Conservation (phyloP, 2,329 filamentous ascomycete species). For the Chrysoporthe cubensis region DNA sequence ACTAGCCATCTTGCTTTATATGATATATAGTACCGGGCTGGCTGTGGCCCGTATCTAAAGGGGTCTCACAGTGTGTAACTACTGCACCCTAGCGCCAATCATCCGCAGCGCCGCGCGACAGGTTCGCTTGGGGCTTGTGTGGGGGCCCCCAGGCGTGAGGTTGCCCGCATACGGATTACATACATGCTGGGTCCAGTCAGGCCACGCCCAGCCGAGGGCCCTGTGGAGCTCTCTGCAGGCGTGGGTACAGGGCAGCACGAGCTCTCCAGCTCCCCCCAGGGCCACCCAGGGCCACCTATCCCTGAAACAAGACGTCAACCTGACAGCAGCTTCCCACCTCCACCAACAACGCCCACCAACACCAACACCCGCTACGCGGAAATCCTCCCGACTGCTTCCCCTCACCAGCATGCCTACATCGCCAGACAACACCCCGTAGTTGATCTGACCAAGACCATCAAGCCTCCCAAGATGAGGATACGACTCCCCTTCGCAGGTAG, state of each 20-base stretch:
- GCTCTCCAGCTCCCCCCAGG: background rate
- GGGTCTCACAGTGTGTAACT: background rate
- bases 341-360: background rate
- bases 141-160: background rate
- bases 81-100: background rate
- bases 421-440: background rate
- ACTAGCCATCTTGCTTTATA: too few relatives aligned
- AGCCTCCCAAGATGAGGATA: conserved; percentile 69
- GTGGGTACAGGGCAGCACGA: background rate
- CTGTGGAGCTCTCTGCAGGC: conserved; percentile 11
- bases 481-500: conserved; percentile 86
- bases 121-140: conserved; percentile 2
- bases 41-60: too few relatives aligned
- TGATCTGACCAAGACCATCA: background rate
- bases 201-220: background rate
- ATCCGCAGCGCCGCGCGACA: background rate
- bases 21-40: too few relatives aligned
- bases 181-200: conserved; percentile 8
- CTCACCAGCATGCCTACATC: conserved; percentile 10
- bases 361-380: background rate
- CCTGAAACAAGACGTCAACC: conserved; percentile 5
- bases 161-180: conserved; percentile 4
- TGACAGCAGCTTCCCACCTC: background rate
- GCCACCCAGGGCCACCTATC: conserved; percentile 3
- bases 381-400: background rate